Base-by-base conservation (phyloP, 2,329 filamentous ascomycete genomes). In the Sporothrix phasma region DNA sequence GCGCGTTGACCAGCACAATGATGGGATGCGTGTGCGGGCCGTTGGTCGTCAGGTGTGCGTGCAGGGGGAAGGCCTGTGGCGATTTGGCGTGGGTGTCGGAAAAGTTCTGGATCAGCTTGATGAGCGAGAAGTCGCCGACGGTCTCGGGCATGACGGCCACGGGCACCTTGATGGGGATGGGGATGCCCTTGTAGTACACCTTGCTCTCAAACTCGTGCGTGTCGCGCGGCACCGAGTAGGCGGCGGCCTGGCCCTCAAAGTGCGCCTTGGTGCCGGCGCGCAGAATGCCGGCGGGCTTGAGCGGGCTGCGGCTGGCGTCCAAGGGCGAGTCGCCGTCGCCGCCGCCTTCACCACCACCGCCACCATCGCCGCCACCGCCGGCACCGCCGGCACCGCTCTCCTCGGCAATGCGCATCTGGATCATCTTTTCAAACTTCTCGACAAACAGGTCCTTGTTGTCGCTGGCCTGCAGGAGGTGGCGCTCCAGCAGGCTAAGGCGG, bases 131-230 rank as follows among this genome's bases (percentile, higher is more conserved):
- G 76, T 99, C 94, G 67, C 94, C 94, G 17, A 99, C 94, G 0
- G 90, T 97, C 78, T 99, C 94, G 1, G 92, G 90, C 79, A 92
- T 93, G 65, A 96, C 84, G 11, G 94, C 92, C 3, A 93, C 92
- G 0, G 94, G 94, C 7, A 99, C 88, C 76, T 97, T 97, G 77
- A 99, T 91, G 1, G 94, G 94, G 31, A 99, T 93, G 0, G 93
- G 93, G 64, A 97, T 94, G 67, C 92, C 91, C 77, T 97, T 96
- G 78, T 99, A 99, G 72, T 93, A 85, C 71, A 99, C 91, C 71
- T 88, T 91, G 69, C 90, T 95, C 78, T 97, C 94, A 72, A 96
- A 97, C 75, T 99, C 94, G 75, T 99, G 94, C 0, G 94, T 99
- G 73, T 99, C 94, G 71, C 94, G 84, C 8, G 94, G 93, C 15